phyloP scores from a whole-genome alignment of 768 basidiomycete species.

The Cystobasidium onofrii region DNA sequence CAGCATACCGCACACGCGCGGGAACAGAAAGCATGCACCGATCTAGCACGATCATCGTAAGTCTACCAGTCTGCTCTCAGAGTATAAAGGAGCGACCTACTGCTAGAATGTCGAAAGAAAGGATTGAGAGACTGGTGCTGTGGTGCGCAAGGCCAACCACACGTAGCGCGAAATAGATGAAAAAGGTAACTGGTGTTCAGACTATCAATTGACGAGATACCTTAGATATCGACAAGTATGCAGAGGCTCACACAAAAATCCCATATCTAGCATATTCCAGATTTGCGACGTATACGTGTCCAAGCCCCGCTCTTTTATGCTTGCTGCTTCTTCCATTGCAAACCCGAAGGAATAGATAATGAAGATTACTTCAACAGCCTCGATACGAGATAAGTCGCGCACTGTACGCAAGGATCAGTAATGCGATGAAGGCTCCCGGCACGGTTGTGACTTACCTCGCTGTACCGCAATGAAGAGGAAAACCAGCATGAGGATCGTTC shows the following conservation, averaged over 20 bases:
- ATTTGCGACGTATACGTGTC: conserved; percentile 21
- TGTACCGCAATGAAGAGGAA: conserved; percentile 35
- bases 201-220: no score
- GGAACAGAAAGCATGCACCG: conserved; percentile 69
- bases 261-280: conserved; percentile 26
- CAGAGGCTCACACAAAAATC: not conserved
- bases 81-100: conserved; percentile 41
- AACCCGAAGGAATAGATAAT: conserved; percentile 37
- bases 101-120: conserved; percentile 74
- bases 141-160: conserved; percentile 55
- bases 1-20: conserved; percentile 50
- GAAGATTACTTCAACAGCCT: conserved; percentile 35
- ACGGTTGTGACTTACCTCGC: not conserved
- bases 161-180: conserved; percentile 61
- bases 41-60: conserved; percentile 13
- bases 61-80: no score
- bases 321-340: conserved; percentile 38
- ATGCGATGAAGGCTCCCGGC: not conserved
- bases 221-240: no score
- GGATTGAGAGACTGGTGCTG: conserved; percentile 51
- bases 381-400: conserved; percentile 13
- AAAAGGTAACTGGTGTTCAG: conserved; percentile 47
- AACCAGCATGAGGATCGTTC: conserved; percentile 35
- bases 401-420: not conserved
- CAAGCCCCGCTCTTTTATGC: conserved; percentile 35